Conservation (phyloP, 2,329 filamentous ascomycete genomes). For the Penicillium brevicompactum region DNA sequence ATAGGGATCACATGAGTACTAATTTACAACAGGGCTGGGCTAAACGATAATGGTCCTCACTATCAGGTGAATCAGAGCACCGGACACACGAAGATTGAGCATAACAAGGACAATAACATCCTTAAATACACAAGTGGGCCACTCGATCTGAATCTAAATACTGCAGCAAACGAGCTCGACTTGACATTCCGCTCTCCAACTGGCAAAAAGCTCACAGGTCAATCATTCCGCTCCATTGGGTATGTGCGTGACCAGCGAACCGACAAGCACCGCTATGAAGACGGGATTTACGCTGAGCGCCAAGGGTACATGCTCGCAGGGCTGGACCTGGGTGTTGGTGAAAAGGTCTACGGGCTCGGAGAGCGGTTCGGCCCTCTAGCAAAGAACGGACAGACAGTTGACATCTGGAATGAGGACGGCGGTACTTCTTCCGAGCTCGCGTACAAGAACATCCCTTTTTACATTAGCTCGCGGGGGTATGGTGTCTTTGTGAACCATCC, state of each 20-base stretch:
- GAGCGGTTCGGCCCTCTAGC: constrained; percentile 77
- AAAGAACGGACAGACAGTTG: constrained; percentile 71
- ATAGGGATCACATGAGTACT: neutral
- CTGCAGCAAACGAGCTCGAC: constrained; percentile 36
- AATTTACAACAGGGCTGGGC: constrained; percentile 32
- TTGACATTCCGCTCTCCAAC: constrained; percentile 29
- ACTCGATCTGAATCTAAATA: constrained; percentile 36
- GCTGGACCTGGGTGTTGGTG: constrained; percentile 51
- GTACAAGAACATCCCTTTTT: constrained; percentile 47
- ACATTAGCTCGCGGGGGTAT: constrained; percentile 65
- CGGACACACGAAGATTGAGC: constrained; percentile 32
- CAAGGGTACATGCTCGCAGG: constrained; percentile 44
- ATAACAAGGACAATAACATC: constrained; percentile 23
- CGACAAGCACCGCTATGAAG: constrained; percentile 32
- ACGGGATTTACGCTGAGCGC: constrained; percentile 41
- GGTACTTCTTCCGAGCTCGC: constrained; percentile 44
- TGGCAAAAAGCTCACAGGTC: constrained; percentile 37
- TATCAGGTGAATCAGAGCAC: constrained; percentile 33
- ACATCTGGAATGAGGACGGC: constrained; percentile 64
- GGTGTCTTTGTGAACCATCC: constrained; percentile 74
- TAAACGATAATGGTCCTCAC: constrained; percentile 39
- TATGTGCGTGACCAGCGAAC: constrained; percentile 40
- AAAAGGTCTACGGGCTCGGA: constrained; percentile 73
- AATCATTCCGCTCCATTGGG: constrained; percentile 44
- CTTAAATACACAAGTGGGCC: constrained; percentile 37